Evolutionary conservation across 2,329 filamentous ascomycete genomes (phyloP), one percentile per base, ranked within the genome.

Genomic region (Aspergillus brasiliensis): DNA sequence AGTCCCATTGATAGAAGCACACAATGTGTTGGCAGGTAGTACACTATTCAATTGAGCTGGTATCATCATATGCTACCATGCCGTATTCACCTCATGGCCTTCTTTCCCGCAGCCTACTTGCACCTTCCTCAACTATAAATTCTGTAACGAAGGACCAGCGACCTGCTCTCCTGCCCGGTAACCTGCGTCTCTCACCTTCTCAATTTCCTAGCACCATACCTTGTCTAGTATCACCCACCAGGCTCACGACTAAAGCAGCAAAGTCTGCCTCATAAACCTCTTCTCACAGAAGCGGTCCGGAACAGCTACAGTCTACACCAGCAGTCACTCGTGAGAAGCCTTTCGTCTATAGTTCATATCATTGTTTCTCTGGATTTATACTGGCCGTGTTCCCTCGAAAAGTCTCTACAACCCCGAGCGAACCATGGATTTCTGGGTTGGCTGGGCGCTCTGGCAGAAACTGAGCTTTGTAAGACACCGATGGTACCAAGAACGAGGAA

Each of bases 401-500:
- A 15, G 11, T 5, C 31, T 5, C 2, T 5, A 8, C 5, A 10
- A 1, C 10, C 6, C n/a, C 10, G 38, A 53, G 8, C 40, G 47
- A 53, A 72, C 54, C 53, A 78, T 77, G 71, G 58, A 54, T 40
- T 91, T 92, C 75, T 91, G 90, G 76, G 70, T 81, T 44, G 82
- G 79, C 52, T 96, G 92, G 92, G 80, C 84, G 67, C 79, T 95
- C 69, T 97, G 92, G 92, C 86, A 95, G 82, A 88, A 96, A 80
- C 88, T 97, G 87, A 91, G 88, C 56, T 91, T 96, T 80, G 92
- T 96, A 80, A 82, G 90, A 83, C 4, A 21, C 21, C 37, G 19
- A 28, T 11, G 13, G 27, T 11, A 13, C 15, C 19, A 3, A 25
- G n/a, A 25, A 23, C 2, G 17, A 27, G 23, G 8, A 5, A 15